These are phyloP conservation scores for Capsella rubella DNA, from an alignment of 441 rosid genomes.

Conservation along the genomic window DNA sequence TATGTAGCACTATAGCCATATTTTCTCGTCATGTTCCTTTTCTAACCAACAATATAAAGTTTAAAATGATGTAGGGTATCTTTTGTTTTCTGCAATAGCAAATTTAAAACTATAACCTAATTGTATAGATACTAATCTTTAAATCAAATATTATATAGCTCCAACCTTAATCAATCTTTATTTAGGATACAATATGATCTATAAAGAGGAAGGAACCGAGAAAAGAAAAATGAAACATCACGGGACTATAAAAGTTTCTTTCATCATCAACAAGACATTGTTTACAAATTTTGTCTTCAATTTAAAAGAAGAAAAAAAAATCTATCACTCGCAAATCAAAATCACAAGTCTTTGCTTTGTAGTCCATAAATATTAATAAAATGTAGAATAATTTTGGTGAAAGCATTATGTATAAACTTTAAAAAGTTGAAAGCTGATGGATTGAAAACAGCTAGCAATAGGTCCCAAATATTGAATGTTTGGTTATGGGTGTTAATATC, in stretches of 20 bases:
- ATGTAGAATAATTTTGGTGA: slow-evolving; percentile 17
- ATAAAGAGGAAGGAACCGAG: background rate
- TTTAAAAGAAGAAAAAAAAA: background rate
- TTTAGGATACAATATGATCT: background rate
- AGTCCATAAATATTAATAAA: background rate
- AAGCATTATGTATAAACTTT: slow-evolving; percentile 20
- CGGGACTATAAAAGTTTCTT: background rate
- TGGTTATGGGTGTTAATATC: slow-evolving; percentile 15
- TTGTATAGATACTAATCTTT: background rate
- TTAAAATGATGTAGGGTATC: background rate
- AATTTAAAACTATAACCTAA: background rate
- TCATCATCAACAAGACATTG: slow-evolving; percentile 33
- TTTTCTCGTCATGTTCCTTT: background rate
- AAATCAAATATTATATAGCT: background rate
- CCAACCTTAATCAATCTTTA: background rate
- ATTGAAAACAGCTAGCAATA: slow-evolving; percentile 33
- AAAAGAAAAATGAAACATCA: slow-evolving; percentile 15
- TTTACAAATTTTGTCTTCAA: slow-evolving; percentile 11
- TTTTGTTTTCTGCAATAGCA: background rate
- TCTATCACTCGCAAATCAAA: too few relatives aligned
- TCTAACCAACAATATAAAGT: background rate
- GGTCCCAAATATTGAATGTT: slow-evolving; percentile 28
- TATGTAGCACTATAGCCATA: background rate
- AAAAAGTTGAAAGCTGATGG: slow-evolving; percentile 21
- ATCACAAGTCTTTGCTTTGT: slow-evolving; percentile 11